These are phyloP conservation scores for Eucalyptus erythrocorys DNA, from an alignment of 345 rosid genomes.

Conservation along the genomic window DNA sequence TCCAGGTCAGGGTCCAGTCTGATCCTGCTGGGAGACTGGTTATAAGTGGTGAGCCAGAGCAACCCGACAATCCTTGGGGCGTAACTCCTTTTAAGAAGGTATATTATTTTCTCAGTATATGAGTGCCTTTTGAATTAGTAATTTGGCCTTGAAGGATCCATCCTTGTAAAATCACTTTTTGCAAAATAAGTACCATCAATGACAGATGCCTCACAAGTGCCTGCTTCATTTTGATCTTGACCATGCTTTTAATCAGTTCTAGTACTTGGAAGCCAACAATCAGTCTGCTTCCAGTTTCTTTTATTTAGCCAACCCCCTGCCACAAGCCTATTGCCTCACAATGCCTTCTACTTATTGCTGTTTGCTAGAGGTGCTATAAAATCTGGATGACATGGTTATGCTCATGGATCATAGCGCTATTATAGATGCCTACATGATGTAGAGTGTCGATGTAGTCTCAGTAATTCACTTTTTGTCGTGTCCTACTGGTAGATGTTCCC, in stretches of 20 bases:
- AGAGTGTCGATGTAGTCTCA: neutral
- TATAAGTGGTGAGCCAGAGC: conserved; percentile 57
- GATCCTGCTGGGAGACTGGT: conserved; percentile 72
- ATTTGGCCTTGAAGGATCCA: neutral
- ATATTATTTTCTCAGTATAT: neutral
- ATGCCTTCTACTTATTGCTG: neutral
- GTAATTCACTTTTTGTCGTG: neutral
- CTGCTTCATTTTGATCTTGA: neutral
- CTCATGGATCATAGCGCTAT: neutral
- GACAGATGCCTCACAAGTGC: neutral
- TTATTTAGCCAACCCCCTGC: neutral
- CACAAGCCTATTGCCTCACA: neutral
- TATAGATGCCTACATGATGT: neutral
- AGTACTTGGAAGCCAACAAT: neutral
- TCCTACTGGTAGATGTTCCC: neutral
- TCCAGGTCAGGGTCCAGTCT: conserved; percentile 65
- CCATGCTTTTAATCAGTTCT: neutral
- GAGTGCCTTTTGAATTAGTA: neutral
- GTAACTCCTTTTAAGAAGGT: conserved; percentile 68
- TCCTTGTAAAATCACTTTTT: neutral
- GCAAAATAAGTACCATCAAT: neutral
- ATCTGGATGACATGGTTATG: neutral
- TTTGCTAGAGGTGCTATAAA: neutral
- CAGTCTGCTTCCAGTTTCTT: neutral
- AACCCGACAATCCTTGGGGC: conserved; percentile 69